These are phyloP conservation scores for Passiflora organensis DNA, from an alignment of 345 rosid species.

Conservation along the genomic window DNA sequence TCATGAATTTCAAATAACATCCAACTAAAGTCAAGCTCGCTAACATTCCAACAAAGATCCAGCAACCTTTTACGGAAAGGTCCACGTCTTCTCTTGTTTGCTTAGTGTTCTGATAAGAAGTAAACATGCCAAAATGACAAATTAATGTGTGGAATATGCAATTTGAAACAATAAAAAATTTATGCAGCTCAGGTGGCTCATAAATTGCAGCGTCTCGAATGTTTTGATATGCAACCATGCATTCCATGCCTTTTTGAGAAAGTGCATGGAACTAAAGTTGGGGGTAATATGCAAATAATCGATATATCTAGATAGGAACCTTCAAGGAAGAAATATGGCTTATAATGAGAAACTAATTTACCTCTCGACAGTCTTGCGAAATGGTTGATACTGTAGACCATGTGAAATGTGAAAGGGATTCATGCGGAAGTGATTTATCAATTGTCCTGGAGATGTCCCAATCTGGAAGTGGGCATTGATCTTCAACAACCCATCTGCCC, in stretches of 20 bases:
- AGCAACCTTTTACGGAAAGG: slow-evolving; percentile 35
- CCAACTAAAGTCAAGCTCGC: slow-evolving; percentile 33
- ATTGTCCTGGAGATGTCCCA: slow-evolving; percentile 16
- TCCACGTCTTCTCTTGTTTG: slow-evolving; percentile 15
- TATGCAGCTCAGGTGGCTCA: no score
- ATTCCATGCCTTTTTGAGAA: no score
- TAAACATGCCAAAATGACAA: no score
- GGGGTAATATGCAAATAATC: no score
- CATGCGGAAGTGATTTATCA: slow-evolving; percentile 14
- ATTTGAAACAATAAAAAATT: no score
- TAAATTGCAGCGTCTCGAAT: no score
- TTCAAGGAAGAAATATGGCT: no score
- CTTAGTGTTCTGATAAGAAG: slow-evolving; percentile 32
- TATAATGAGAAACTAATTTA: slow-evolving; percentile 11
- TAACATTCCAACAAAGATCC: slow-evolving; percentile 39
- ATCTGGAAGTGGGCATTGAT: slow-evolving; percentile 44
- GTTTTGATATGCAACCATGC: no score
- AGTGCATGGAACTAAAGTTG: no score
- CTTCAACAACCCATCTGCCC: slow-evolving; percentile 27
- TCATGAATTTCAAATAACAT: slow-evolving; percentile 24
- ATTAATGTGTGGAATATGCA: no score
- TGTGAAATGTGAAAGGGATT: slow-evolving; percentile 14
- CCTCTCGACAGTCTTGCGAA: slow-evolving; percentile 30
- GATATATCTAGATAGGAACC: no score
- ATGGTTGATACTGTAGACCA: slow-evolving; percentile 21